Conservation (phyloP, 139 green algal species). For the Chlamydomonas eustigma region DNA sequence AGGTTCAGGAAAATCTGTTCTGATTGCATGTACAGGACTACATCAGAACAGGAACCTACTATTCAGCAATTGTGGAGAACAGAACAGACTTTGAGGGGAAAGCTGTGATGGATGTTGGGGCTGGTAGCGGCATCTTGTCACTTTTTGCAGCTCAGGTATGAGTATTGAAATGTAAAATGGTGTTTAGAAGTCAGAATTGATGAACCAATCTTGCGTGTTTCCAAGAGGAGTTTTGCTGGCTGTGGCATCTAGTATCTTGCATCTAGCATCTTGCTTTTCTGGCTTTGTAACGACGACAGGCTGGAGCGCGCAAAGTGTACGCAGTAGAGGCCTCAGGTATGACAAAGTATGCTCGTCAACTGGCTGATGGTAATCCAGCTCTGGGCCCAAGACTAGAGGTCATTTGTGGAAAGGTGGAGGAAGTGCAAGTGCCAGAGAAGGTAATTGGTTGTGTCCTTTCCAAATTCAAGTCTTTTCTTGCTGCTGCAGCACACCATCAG, state of each 20-base stretch:
- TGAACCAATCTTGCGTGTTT: too few species aligned
- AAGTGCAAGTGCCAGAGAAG: slow-evolving; percentile 28
- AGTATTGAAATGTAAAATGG: too few species aligned
- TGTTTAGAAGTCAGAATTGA: too few species aligned
- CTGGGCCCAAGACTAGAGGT: slow-evolving; percentile 43
- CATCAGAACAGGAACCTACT: slow-evolving; percentile 90
- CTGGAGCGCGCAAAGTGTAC: slow-evolving; percentile 67
- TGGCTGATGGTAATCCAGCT: slow-evolving; percentile 68
- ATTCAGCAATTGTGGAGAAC: slow-evolving; percentile 86
- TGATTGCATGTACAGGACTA: too few species aligned
- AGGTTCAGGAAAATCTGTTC: too few species aligned
- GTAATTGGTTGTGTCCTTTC: not conserved
- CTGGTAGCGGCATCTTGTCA: slow-evolving; percentile 90
- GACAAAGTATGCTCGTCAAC: slow-evolving; percentile 63
- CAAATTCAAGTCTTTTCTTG: not conserved
- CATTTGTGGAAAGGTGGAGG: slow-evolving; percentile 43
- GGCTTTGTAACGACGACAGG: slow-evolving; percentile 5
- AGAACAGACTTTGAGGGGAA: slow-evolving; percentile 81
- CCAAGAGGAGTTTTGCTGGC: too few species aligned
- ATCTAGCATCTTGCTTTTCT: too few species aligned
- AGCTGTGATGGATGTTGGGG: slow-evolving; percentile 92
- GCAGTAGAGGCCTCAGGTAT: slow-evolving; percentile 90
- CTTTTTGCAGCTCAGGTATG: slow-evolving; percentile 89
- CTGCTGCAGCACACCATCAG: too few species aligned
- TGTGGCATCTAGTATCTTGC: too few species aligned